Evolutionary conservation across 352 stramenopile species (phyloP), one percentile per base, ranked within the genome.

Genomic region (Phytophthora litchii): DNA sequence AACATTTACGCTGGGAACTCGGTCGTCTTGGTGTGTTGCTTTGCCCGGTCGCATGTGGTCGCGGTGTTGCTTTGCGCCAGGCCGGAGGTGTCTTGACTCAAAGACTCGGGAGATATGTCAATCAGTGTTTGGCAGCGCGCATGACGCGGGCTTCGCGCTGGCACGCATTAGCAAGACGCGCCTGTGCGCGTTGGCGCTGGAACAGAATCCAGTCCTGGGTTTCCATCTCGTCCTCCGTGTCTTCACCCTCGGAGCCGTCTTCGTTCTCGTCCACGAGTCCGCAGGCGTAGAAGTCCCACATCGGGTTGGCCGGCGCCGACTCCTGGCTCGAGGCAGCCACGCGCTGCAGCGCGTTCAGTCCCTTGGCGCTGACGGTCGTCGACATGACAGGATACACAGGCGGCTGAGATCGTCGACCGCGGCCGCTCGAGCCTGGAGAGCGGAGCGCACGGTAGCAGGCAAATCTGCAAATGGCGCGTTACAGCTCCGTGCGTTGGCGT

Each of bases 221-320:
- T 56, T 85, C 73, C 38, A 72, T 51, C 53, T 88, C 77, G 48
- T 81, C 78, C 42, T 86, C 78, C 32, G 79, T 82, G 67, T 90
- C 80, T 70, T 82, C 72, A 43, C 60, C 66, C 8, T 73, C 73
- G 37, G 72, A 72, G 25, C 49, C 46, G 4, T 70, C 69, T 29
- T 78, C 70, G 55, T 68, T 68, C 44, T 85, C 70, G 41, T 83
- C 62, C 52, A 85, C 60, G 37, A 89, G 74, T 2, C 70, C 80
- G 60, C 76, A 78, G 43, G 70, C 63, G 67, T 88, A 90, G 32
- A 90, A 90, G 41, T 83, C 78, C 66, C 72, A 82, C 36, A 86
- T 58, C 23, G 46, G 64, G 38, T 76, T 67, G 5, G 43, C 20
- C 10, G 65, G 37, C 8, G 56, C 42, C 43, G 46, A 29, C 21